These are phyloP conservation scores for Neonectria magnoliae DNA, from an alignment of 2,329 filamentous ascomycete species.

Conservation along the genomic window DNA sequence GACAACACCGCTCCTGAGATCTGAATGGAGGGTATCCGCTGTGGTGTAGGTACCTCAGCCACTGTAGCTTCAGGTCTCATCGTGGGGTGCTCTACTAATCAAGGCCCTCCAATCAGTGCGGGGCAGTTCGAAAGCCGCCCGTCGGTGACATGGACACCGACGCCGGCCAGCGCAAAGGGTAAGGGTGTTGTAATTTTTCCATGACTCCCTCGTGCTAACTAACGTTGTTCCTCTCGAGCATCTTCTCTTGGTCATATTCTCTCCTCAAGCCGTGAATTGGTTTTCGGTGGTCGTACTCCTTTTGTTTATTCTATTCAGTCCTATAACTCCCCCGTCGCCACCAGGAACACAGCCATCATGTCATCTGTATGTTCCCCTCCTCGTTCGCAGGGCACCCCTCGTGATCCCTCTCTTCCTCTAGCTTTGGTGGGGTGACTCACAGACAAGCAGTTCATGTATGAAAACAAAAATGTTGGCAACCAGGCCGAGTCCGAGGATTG, in stretches of 20 bases:
- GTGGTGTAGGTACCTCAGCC: background rate
- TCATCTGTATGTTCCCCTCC: slow-evolving; percentile 39
- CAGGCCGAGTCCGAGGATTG: slow-evolving; percentile 80
- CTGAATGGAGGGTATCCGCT: background rate
- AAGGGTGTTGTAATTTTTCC: slow-evolving; percentile 27
- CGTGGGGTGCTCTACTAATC: slow-evolving; percentile 19
- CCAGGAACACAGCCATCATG: slow-evolving; percentile 35
- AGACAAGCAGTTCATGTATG: slow-evolving; percentile 70
- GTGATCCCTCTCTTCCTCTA: background rate
- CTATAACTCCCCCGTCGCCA: slow-evolving; percentile 18
- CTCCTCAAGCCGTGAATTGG: slow-evolving; percentile 1
- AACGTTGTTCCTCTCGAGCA: background rate
- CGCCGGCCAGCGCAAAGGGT: slow-evolving; percentile 38
- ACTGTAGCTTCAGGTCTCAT: slow-evolving; percentile 7
- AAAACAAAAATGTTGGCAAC: slow-evolving; percentile 83
- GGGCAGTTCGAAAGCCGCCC: slow-evolving; percentile 36
- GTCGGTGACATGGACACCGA: slow-evolving; percentile 36
- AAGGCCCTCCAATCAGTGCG: slow-evolving; percentile 35
- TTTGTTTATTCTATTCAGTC: background rate
- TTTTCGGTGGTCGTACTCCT: slow-evolving; percentile 1
- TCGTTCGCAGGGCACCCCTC: background rate
- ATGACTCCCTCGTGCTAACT: slow-evolving; percentile 11
- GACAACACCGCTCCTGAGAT: background rate
- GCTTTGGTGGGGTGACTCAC: slow-evolving; percentile 44
- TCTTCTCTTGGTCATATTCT: slow-evolving; percentile 4